Base-by-base conservation (phyloP, 768 basidiomycete genomes). In the Tulasnella sp. region DNA sequence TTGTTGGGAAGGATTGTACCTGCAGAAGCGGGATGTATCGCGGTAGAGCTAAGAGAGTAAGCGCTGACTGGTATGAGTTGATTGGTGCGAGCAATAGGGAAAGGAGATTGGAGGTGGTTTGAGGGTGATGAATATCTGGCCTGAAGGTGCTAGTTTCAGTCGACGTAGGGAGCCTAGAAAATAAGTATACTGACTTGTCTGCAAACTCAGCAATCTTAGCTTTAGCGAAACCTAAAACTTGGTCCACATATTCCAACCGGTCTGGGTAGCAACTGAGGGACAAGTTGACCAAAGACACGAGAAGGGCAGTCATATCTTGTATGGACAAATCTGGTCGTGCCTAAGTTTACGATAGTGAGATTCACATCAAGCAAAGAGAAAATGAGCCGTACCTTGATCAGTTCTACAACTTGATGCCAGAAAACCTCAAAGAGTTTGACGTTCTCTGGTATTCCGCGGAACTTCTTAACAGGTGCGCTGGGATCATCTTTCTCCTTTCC, bases 201-300 rank as follows among this genome's bases (percentile, higher is more conserved):
- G 87, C 85, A 83, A 90, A 96, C 81, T 96, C 95, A 80, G 91
- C 89, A 79, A 95, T 90, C 84, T 98, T 98, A 32, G 90, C 88
- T 5, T 90, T 90, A 0, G 95, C 94, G 82, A 97, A 99, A 7
- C 90, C 91, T 76, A 99, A 88, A 23, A 99, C 91, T 84, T 98
- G 96, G 81, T 99, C 96, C 51, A 99, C 95, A 82, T 99, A 99
- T 86, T 98, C 96, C 73, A 99, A 88, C 80, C 94, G 88, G 82
- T 99, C 97, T 1, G 98, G 98, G 84, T 99, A 99, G 84, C 97
- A 99, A 84, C 94, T 96, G 35, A 99, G 86, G 0, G 95, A 96
- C 15, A 99, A 88, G 84, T 99, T 99, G 42, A 95, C 93, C 51
- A 99, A 86, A 0, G 98, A 99, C 23, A 99, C 96, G 74, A 98